Conservation (phyloP, 495 filamentous ascomycete species). For the Aspergillus cavernicola region DNA sequence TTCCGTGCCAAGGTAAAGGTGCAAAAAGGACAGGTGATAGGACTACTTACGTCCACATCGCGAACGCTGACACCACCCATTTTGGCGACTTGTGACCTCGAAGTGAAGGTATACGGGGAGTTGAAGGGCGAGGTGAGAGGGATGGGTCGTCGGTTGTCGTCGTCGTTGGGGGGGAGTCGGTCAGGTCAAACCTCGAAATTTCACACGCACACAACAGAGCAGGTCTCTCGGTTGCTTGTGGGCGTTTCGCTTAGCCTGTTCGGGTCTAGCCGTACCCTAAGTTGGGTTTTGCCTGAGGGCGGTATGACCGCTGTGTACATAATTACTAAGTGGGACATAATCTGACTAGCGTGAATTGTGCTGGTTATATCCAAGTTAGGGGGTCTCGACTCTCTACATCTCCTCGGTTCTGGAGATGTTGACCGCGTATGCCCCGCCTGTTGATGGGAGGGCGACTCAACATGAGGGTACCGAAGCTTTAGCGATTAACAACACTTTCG, state of each 20-base stretch:
- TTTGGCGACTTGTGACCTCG: constrained; percentile 53
- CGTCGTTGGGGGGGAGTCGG: constrained; percentile 35
- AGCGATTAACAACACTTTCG: no score
- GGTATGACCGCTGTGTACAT: not conserved
- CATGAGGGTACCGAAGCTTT: no score
- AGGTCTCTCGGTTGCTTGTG: constrained; percentile 36
- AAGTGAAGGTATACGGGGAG: constrained; percentile 29
- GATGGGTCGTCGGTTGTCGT: constrained; percentile 34
- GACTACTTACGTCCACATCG: constrained; percentile 79
- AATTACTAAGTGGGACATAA: not conserved
- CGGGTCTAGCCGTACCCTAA: constrained; percentile 46
- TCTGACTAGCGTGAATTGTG: not conserved
- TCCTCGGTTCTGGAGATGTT: no score
- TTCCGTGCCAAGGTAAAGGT: constrained; percentile 8
- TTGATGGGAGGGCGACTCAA: no score
- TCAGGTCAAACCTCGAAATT: constrained; percentile 41
- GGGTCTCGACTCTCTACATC: no score
- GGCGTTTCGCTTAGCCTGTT: constrained; percentile 42
- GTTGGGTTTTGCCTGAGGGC: constrained; percentile 21
- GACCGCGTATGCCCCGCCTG: no score
- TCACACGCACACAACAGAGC: constrained; percentile 31
- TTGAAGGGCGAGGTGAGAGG: constrained; percentile 34
- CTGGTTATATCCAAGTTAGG: no score
- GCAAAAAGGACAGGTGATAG: constrained; percentile 21
- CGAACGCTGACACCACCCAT: constrained; percentile 87